Evolutionary conservation across 2,329 filamentous ascomycete genomes (phyloP).

Genomic region (Ophiocordyceps camponoti-leonardi): DNA sequence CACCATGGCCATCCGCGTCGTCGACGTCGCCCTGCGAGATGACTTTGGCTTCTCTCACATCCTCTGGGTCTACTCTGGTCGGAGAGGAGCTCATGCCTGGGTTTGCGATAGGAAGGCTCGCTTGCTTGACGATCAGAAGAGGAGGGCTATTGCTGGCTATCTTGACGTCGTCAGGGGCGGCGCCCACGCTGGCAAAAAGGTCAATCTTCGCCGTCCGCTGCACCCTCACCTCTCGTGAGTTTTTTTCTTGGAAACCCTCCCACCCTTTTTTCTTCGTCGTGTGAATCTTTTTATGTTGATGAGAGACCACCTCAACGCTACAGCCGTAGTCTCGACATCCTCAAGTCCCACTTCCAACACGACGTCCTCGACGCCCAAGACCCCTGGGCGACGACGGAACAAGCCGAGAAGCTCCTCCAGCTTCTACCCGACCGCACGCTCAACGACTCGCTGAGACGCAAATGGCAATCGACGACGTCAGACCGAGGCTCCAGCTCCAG

Average conservation of each 20-base stretch:
- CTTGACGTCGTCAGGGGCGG: constrained; percentile 81
- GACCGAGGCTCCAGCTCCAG: constrained; percentile 62
- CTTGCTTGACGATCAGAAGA: constrained; percentile 68
- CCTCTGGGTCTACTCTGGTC: constrained; percentile 95
- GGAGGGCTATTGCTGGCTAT: constrained; percentile 74
- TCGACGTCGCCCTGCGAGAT: constrained; percentile 72
- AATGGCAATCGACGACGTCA: constrained; percentile 76
- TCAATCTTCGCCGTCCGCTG: constrained; percentile 67
- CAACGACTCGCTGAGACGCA: constrained; percentile 64
- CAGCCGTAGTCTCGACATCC: constrained; percentile 67
- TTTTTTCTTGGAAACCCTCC: neutral
- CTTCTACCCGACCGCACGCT: constrained; percentile 69
- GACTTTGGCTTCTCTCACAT: constrained; percentile 97
- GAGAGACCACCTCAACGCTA: too few species aligned
- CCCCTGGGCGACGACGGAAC: constrained; percentile 57
- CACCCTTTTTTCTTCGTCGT: neutral
- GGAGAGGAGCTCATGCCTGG: constrained; percentile 95
- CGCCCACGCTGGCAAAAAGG: constrained; percentile 69
- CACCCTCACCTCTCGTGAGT: constrained; percentile 71
- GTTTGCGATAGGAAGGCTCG: constrained; percentile 84
- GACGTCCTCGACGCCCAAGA: constrained; percentile 76
- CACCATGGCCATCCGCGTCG: constrained; percentile 90
- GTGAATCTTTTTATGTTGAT: too few species aligned
- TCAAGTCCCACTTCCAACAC: constrained; percentile 68
- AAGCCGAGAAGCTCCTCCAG: constrained; percentile 62